Evolutionary conservation across 371 early-diverging fungal species (phyloP), one percentile per base, ranked within the genome.

Genomic region (Circinella umbellata): DNA sequence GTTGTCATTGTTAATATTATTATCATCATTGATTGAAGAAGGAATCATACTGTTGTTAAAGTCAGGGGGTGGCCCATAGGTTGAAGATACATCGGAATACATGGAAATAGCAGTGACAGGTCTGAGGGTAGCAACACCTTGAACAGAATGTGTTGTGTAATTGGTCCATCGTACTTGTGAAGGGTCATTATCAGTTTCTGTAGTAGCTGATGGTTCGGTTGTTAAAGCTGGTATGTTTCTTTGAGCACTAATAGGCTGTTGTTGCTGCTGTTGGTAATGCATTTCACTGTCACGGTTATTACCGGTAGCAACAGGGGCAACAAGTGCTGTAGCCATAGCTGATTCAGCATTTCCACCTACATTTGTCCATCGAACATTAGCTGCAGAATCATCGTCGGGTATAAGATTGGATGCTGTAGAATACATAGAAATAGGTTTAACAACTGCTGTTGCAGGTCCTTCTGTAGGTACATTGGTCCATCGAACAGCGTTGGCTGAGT

Each of bases 321-420:
- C 65, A 2, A 77, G 75, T 7, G 77, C 79, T 3, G 77, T 76
- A 20, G 80, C 88, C 4, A 85, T 76, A 39, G 88, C 80, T 34
- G 53, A 65, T 14, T 81, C 72, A 0, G 74, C 76, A n/a, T 80
- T 77, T 0, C 69, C 71, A 5, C 82, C 77, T 11, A 77, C 79
- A 35, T 77, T 71, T 0, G 81, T 81, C 79, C 79, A 77, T 62
- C 68, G 72, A 17, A 80, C 70, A 18, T 68, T 74, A n/a, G 57
- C 15, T 18, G 51, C 60, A 3, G 72, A 39, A 20, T 57, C 37
- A 5, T 42, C 38, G 17, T 68, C 37, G n/a, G 53, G 48, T 10
- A 64, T 20, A 64, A 64, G 65, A 17, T 37, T 64, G 37, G 65
- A 64, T 18, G 49, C 17, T 11, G 65, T 64, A 6, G 65, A 64